Percentiles rank a stretch among this genome's conserved stretches.
These are phyloP conservation scores for Ricinus communis DNA, from an alignment of 345 rosid genomes.

Conservation along the genomic window DNA sequence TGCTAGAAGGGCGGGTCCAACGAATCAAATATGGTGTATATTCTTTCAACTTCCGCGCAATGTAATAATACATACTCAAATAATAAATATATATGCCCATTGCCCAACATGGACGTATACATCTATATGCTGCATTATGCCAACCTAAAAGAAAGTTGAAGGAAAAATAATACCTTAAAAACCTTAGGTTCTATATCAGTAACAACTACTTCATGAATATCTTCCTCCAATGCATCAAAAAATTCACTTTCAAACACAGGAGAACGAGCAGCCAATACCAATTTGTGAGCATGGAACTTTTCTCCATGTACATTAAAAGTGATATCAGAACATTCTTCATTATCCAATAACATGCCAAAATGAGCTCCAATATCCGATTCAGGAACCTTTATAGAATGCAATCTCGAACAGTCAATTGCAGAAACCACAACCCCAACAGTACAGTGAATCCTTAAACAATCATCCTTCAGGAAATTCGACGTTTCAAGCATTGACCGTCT, in stretches of 20 bases:
- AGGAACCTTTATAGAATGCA: slow-evolving; percentile 80
- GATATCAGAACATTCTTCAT: slow-evolving; percentile 75
- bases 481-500: slow-evolving; percentile 72
- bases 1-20: neutral
- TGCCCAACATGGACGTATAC: neutral
- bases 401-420: slow-evolving; percentile 70
- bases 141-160: slow-evolving; percentile 4
- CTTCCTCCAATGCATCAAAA: slow-evolving; percentile 59
- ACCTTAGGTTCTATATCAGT: slow-evolving; percentile 81
- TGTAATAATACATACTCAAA: neutral
- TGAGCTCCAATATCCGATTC: slow-evolving; percentile 84
- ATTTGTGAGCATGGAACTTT: slow-evolving; percentile 74
- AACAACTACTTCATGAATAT: slow-evolving; percentile 47
- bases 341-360: slow-evolving; percentile 77
- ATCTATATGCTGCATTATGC: neutral
- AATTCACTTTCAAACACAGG: slow-evolving; percentile 75
- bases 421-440: slow-evolving; percentile 95
- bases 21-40: neutral
- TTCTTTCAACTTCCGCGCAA: neutral
- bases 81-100: neutral
- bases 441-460: slow-evolving; percentile 84
- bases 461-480: slow-evolving; percentile 84
- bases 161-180: slow-evolving; percentile 55
- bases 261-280: slow-evolving; percentile 83
- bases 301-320: slow-evolving; percentile 73